These are phyloP conservation scores for Macrophomina phaseolina DNA, from an alignment of 2,329 filamentous ascomycete genomes.

Conservation along the genomic window DNA sequence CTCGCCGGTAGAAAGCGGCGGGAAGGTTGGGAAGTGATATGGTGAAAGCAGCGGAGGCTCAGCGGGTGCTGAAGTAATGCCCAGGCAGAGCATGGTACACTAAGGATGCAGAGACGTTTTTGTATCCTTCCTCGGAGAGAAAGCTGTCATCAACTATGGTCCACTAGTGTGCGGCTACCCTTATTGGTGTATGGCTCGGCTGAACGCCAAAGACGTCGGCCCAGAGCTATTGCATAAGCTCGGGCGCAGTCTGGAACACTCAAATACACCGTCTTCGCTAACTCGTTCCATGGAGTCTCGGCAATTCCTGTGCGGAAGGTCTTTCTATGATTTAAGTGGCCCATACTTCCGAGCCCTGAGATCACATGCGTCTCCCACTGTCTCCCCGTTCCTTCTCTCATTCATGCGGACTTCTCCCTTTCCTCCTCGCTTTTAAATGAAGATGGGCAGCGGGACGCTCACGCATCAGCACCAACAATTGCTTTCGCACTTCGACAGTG, in stretches of 20 bases:
- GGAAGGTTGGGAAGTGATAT: neutral
- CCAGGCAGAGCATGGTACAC: neutral
- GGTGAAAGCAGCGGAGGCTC: neutral
- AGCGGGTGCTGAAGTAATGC: neutral
- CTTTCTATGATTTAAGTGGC: neutral
- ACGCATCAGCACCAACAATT: constrained; percentile 5
- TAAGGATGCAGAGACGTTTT: neutral
- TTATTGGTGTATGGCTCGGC: neutral
- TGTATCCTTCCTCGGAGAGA: neutral
- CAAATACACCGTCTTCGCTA: neutral
- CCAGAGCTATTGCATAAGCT: neutral
- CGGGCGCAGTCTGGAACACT: neutral
- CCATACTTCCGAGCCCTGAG: neutral
- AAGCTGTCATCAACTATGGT: neutral
- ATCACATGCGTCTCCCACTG: neutral
- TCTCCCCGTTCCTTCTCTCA: neutral
- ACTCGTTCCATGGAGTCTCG: neutral
- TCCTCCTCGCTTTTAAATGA: neutral
- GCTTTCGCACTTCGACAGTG: constrained; percentile 2
- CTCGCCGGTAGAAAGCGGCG: neutral
- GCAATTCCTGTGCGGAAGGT: neutral
- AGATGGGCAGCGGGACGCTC: constrained; percentile 12
- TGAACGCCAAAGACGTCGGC: neutral
- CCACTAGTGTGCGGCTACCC: neutral
- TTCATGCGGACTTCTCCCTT: neutral